These are phyloP conservation scores for Fagopyrum tataricum DNA, from an alignment of 148 eudicot species.

Conservation along the genomic window DNA sequence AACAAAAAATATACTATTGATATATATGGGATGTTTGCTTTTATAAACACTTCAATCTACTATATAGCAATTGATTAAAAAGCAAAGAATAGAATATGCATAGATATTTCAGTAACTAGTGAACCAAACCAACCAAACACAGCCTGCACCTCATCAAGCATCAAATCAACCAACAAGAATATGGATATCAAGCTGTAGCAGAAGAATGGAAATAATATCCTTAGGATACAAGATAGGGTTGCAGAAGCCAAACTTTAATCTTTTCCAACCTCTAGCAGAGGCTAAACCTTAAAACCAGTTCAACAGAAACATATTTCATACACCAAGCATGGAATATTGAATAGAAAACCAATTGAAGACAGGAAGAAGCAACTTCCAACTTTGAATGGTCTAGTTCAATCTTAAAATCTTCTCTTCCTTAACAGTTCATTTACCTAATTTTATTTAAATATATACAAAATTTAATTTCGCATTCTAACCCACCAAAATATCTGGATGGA, in stretches of 20 bases:
- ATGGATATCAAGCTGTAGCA: not conserved
- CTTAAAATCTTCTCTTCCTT: not conserved
- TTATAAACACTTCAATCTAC: not conserved
- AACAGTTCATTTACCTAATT: not conserved
- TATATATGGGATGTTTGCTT: not conserved
- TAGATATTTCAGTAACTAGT: not conserved
- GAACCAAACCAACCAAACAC: not conserved
- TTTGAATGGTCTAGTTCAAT: too few species aligned
- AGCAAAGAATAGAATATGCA: not conserved
- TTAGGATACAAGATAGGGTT: not conserved
- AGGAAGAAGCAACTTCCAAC: not conserved
- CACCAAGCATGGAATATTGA: not conserved
- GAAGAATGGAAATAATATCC: not conserved
- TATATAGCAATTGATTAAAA: not conserved
- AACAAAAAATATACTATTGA: not conserved
- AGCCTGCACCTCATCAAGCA: not conserved
- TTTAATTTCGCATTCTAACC: not conserved
- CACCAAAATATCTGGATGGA: not conserved
- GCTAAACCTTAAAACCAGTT: not conserved
- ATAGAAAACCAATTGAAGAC: constrained; percentile 3
- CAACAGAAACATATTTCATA: not conserved
- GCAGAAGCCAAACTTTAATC: not conserved
- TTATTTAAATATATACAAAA: too few species aligned
- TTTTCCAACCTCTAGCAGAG: not conserved
- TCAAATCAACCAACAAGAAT: not conserved